phyloP scores from a whole-genome alignment of 2,329 filamentous ascomycete genomes.

The Macroventuria anomochaeta region DNA sequence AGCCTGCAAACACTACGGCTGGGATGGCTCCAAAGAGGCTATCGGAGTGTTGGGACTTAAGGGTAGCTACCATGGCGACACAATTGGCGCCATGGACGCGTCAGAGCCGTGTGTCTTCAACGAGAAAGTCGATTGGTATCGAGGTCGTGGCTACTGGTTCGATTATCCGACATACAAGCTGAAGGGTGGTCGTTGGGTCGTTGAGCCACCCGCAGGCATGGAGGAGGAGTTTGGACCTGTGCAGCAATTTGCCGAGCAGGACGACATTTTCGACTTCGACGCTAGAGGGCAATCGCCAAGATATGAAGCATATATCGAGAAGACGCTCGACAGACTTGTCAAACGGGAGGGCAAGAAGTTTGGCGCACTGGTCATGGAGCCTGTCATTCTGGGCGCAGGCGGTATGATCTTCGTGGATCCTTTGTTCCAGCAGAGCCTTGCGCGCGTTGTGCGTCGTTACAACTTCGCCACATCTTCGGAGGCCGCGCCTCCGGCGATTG shows the following conservation, averaged over 20 bases:
- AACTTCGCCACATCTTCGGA: slow-evolving; percentile 56
- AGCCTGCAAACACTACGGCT: slow-evolving; percentile 69
- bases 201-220: slow-evolving; percentile 63
- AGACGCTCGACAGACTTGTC: slow-evolving; percentile 61
- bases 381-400: slow-evolving; percentile 79
- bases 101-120: slow-evolving; percentile 80
- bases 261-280: slow-evolving; percentile 45
- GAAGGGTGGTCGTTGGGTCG: slow-evolving; percentile 68
- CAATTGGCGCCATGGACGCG: slow-evolving; percentile 86
- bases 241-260: slow-evolving; percentile 40
- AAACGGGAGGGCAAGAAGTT: slow-evolving; percentile 67
- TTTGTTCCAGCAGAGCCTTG: slow-evolving; percentile 76
- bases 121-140: slow-evolving; percentile 85
- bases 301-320: slow-evolving; percentile 67
- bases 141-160: slow-evolving; percentile 80
- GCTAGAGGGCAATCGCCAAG: slow-evolving; percentile 50
- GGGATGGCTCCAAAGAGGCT: slow-evolving; percentile 62
- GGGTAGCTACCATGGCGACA: slow-evolving; percentile 86
- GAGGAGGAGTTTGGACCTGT: slow-evolving; percentile 54
- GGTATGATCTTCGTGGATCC: slow-evolving; percentile 87
- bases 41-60: slow-evolving; percentile 76
- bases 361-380: slow-evolving; percentile 80
- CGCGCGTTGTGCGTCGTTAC: slow-evolving; percentile 68
- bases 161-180: slow-evolving; percentile 77
- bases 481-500: background rate